Evolutionary conservation across 345 rosid species (phyloP).

Genomic region (Cardamine chenopodiifolia): DNA sequence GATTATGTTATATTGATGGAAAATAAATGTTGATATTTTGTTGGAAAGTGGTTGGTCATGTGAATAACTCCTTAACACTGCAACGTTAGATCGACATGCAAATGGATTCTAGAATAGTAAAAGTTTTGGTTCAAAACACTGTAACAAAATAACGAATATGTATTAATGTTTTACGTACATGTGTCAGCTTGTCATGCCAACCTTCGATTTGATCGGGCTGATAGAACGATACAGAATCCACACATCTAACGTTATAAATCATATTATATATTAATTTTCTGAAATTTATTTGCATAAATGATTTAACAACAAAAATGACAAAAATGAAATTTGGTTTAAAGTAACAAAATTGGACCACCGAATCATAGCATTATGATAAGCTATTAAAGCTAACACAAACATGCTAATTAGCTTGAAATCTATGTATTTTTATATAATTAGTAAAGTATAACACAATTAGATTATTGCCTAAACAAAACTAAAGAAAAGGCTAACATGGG

Average conservation of each 20-base stretch:
- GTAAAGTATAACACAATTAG: conserved; percentile 26
- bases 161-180: too few species aligned
- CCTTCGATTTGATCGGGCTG: too few species aligned
- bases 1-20: background rate
- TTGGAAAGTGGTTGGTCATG: background rate
- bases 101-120: conserved; percentile 2
- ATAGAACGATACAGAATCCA: too few species aligned
- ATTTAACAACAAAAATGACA: conserved; percentile 3
- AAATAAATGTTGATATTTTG: background rate
- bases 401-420: conserved; percentile 28
- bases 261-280: conserved; percentile 4
- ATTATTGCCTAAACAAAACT: conserved; percentile 14
- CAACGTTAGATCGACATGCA: conserved; percentile 14
- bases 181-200: too few species aligned
- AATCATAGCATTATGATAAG: conserved; percentile 43
- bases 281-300: background rate
- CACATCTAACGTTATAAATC: background rate
- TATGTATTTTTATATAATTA: conserved; percentile 24
- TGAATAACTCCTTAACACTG: background rate
- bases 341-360: conserved; percentile 34
- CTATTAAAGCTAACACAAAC: conserved; percentile 38
- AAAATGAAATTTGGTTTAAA: conserved; percentile 28
- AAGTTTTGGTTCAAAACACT: conserved; percentile 13
- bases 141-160: too few species aligned
- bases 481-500: conserved; percentile 35